Evolutionary conservation across 345 rosid genomes (phyloP).

Genomic region (Populus davidiana): DNA sequence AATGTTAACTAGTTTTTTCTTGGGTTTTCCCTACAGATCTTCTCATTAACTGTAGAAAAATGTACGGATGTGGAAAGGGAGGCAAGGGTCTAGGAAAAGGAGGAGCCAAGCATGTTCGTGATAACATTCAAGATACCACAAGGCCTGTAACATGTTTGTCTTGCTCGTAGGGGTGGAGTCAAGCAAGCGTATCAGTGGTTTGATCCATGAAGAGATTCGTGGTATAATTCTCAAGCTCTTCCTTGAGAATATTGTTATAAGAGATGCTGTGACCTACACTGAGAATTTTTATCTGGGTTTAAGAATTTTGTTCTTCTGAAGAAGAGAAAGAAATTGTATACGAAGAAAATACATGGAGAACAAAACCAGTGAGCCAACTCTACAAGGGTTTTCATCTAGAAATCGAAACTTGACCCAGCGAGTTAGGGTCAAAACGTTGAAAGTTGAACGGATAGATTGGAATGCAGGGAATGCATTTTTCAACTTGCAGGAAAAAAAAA

Average conservation of each 20-base stretch:
- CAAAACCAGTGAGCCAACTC: not conserved
- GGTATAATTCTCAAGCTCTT: constrained; percentile 4
- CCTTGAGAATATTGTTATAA: constrained; percentile 13
- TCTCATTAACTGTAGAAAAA: not conserved
- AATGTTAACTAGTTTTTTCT: not conserved
- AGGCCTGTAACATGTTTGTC: constrained; percentile 9
- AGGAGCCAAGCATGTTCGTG: constrained; percentile 18
- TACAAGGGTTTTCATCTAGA: not conserved
- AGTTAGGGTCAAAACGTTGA: not conserved
- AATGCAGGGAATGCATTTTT: not conserved
- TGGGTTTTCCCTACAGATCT: not conserved
- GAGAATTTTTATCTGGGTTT: not conserved
- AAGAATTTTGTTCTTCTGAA: no score
- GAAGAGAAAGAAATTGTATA: no score
- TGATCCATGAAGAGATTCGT: constrained; percentile 13
- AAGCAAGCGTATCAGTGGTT: constrained; percentile 14
- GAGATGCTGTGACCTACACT: constrained; percentile 14
- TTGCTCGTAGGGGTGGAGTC: constrained; percentile 12
- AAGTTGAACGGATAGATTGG: not conserved
- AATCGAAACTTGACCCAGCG: not conserved
- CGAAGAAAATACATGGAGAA: no score
- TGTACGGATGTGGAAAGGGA: constrained; percentile 23
- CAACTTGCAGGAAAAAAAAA: not conserved
- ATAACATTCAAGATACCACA: constrained; percentile 15
- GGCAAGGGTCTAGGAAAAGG: constrained; percentile 21